Base-by-base conservation (phyloP, 1,284 basidiomycete genomes). In the Apiotrichum akiyoshidainum region DNA sequence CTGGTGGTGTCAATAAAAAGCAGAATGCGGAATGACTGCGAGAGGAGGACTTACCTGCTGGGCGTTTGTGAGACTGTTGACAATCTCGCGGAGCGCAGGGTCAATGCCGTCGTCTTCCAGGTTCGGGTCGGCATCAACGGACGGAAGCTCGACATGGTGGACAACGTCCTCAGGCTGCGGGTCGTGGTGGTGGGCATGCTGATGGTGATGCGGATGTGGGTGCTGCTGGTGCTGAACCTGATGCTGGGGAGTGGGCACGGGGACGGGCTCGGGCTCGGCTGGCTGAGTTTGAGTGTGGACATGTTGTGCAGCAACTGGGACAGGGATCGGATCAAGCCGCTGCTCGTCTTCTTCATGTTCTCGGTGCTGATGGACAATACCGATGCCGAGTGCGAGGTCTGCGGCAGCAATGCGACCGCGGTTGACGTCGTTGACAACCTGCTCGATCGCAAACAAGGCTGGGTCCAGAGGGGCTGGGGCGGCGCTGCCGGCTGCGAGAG, bases 11-110 rank as follows among this genome's bases (percentile, higher is more conserved):
- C 41, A 54, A 56, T 11, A 31, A 31, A 31, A 31, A 3, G 26
- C 26, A 4, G 26, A 31, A 31, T 31, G 26, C 7, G 26, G 26
- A 31, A 31, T 31, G 26, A 31, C 3, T 31, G 26, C 26, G 26
- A 7, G 26, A 14, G 13, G 31, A 46, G 13, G 17, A 50, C 72
- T 58, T 48, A 73, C 73, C 64, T 74, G 71, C 53, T 74, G 73
- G 5, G 73, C 74, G 26, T 74, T 71, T 0, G 72, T 74, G 39
- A 76, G 57, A 60, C 72, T 74, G 55, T 76, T 74, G 33, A 76
- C 74, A 50, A 76, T 76, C 61, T 74, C 74, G 14, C 74, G 63
- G 21, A 74, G 63, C 4, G 73, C 71, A 12, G 74, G 74, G 59
- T 76, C 74, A 44, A 74, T 71, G n/a, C 69, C 72, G 22, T 69